A percentile compares a stretch with the other conserved stretches of the same genome.
Evolutionary conservation across 768 basidiomycete genomes (phyloP).

Genomic region (Postia placenta): DNA sequence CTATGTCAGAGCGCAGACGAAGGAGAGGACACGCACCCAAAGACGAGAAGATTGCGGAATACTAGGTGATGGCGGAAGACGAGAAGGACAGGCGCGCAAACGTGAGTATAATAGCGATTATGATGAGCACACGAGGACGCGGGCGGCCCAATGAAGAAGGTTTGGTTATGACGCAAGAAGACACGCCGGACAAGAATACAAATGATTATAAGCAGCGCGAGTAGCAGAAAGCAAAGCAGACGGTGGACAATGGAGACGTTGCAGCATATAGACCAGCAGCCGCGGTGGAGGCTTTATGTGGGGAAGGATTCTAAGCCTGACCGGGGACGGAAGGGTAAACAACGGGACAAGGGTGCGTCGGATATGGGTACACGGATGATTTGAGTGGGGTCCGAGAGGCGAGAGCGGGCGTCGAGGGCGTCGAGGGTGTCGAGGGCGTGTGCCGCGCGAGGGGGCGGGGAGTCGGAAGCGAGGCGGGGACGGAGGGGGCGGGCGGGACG

Average conservation of each 20-base stretch:
- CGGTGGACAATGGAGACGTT: conserved; percentile 10
- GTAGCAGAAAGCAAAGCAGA: conserved; percentile 9
- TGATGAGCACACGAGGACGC: conserved; percentile 16
- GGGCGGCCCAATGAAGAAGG: conserved; percentile 4
- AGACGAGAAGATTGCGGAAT: conserved; percentile 4
- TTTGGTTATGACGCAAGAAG: conserved; percentile 15
- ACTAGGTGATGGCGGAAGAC: conserved; percentile 11
- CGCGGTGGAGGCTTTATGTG: background rate
- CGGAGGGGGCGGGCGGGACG: conserved; percentile 2
- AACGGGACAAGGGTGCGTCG: background rate
- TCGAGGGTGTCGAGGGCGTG: background rate
- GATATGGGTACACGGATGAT: too few species aligned
- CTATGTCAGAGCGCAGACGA: conserved; percentile 6
- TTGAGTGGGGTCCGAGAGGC: too few species aligned
- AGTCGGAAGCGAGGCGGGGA: conserved; percentile 19
- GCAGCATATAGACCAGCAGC: conserved; percentile 17
- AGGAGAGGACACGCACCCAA: conserved; percentile 3
- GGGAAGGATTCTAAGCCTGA: background rate
- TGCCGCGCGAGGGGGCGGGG: conserved; percentile 31
- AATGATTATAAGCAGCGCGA: conserved; percentile 1
- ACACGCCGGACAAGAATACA: conserved; percentile 5
- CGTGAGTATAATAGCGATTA: conserved; percentile 8
- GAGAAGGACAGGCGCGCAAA: conserved; percentile 10
- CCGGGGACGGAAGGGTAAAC: conserved; percentile 3
- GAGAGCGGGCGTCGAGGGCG: conserved; percentile 5